phyloP scores from a whole-genome alignment of 1,284 basidiomycete species.

The Trametes sp. region DNA sequence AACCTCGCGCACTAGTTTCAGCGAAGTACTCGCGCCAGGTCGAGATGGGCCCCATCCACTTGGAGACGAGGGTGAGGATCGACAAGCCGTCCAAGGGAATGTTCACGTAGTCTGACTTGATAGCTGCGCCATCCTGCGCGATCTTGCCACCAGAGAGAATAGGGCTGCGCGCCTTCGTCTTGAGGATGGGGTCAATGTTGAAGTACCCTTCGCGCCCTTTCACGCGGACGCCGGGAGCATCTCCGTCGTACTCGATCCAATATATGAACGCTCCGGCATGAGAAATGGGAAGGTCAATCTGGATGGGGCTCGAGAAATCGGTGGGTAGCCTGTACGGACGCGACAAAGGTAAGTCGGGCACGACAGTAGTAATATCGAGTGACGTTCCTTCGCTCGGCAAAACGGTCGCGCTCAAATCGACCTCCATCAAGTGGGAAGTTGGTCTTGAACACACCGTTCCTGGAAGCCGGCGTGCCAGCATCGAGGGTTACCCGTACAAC shows the following conservation, averaged over 20 bases:
- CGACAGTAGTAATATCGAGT: not conserved
- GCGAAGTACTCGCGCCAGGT: conserved; percentile 83
- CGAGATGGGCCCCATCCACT: conserved; percentile 91
- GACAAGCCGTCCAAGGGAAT: conserved; percentile 87
- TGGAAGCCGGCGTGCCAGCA: conserved; percentile 87
- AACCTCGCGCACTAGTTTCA: conserved; percentile 87
- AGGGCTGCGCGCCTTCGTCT: conserved; percentile 71
- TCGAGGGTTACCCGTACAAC: conserved; percentile 89
- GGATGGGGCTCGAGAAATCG: conserved; percentile 87
- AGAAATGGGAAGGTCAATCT: conserved; percentile 92
- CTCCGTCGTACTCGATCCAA: conserved; percentile 89
- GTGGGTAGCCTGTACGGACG: conserved; percentile 67
- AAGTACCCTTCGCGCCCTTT: conserved; percentile 91
- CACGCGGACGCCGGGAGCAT: conserved; percentile 61
- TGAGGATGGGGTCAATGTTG: conserved; percentile 92
- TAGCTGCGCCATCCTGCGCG: conserved; percentile 57
- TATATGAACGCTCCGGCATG: conserved; percentile 95
- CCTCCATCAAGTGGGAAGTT: conserved; percentile 95
- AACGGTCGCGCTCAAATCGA: conserved; percentile 79
- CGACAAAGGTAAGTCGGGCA: conserved; percentile 11
- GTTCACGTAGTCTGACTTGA: conserved; percentile 60
- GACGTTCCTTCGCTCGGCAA: conserved; percentile 79
- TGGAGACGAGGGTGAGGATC: conserved; percentile 89
- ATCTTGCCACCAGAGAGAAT: conserved; percentile 68
- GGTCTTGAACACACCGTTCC: conserved; percentile 90